Base-by-base conservation (phyloP, 495 filamentous ascomycete species). In the Bryoglossum gracile region DNA sequence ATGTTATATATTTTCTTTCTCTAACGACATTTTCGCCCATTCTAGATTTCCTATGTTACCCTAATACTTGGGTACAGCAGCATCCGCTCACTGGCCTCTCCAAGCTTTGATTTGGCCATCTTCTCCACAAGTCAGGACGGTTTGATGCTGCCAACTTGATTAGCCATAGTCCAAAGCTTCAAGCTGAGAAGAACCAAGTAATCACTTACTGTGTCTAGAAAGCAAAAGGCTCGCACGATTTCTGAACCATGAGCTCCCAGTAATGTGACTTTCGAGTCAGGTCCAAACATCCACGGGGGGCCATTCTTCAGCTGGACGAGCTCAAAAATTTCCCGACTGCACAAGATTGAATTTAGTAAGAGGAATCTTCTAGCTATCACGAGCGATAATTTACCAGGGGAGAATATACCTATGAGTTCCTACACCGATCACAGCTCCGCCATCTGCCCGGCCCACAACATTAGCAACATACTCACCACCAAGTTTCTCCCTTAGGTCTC, bases 381-480 rank as follows among this genome's bases (percentile, higher is more conserved):
- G n/a, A n/a, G n/a, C n/a, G n/a, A n/a, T n/a, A n/a, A n/a, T n/a
- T n/a, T n/a, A n/a, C n/a, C n/a, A 22, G 1, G 17, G 42, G 37
- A 33, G 30, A 40, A 65, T 68, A 61, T 65, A 80, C 73, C 75
- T 77, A 44, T 81, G 75, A 8, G 72, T 72, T 24, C 83, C 84
- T 26, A 70, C 73, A 35, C 76, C 83, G 26, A 86, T 58, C 4
- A 78, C 73, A n/a, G 72, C 73, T 4, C 73, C 71, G n/a, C 80
- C 76, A 42, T 72, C 64, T 13, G 67, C 40, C 58, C 76, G 72
- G 8, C 72, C 62, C 34, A 79, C 67, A 19, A 95, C 65, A 65
- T 89, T 82, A 24, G 84, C 81, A 3, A 91, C 71, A 63, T 98
- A 98, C 68, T 92, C 86, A 56, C 86, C 91, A 13, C 70, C 73